Conservation (phyloP, 2,329 filamentous ascomycete species). For the Xylaria sp. region DNA sequence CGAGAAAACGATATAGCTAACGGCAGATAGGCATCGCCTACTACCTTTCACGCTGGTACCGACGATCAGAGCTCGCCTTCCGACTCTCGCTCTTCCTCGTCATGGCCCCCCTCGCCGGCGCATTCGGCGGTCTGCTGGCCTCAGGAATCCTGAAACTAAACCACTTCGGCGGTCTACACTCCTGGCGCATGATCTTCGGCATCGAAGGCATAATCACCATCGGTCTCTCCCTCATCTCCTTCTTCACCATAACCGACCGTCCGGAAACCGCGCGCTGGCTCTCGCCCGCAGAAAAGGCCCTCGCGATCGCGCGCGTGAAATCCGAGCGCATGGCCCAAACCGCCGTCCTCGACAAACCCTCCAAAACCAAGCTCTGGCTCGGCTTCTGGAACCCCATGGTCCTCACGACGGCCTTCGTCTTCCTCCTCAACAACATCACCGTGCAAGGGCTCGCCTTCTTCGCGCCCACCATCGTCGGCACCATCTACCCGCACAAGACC, state of each 20-base stretch:
- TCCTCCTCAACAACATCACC: conserved; percentile 46
- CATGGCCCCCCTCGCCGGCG: conserved; percentile 64
- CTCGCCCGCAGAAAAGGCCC: conserved; percentile 56
- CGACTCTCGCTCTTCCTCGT: conserved; percentile 64
- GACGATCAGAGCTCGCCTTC: conserved; percentile 62
- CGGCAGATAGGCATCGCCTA: conserved; percentile 54
- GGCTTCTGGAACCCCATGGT: conserved; percentile 60
- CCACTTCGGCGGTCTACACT: conserved; percentile 38
- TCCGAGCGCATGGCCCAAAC: conserved; percentile 60
- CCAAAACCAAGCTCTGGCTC: conserved; percentile 51
- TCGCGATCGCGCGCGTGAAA: conserved; percentile 62
- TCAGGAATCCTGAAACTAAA: conserved; percentile 58
- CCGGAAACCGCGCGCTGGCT: conserved; percentile 65
- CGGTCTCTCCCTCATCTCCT: conserved; percentile 53
- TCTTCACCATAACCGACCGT: conserved; percentile 62
- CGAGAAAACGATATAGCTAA: not conserved
- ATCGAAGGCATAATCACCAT: conserved; percentile 47
- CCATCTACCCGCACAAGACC: conserved; percentile 56
- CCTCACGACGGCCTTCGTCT: conserved; percentile 25
- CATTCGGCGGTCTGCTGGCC: conserved; percentile 64
- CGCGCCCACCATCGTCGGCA: conserved; percentile 62
- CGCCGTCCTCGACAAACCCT: conserved; percentile 58
- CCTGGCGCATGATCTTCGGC: conserved; percentile 31
- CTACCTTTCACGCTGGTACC: conserved; percentile 67
- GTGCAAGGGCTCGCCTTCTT: conserved; percentile 68